phyloP scores from a whole-genome alignment of 257 asterid species.

The Vinca minor region DNA sequence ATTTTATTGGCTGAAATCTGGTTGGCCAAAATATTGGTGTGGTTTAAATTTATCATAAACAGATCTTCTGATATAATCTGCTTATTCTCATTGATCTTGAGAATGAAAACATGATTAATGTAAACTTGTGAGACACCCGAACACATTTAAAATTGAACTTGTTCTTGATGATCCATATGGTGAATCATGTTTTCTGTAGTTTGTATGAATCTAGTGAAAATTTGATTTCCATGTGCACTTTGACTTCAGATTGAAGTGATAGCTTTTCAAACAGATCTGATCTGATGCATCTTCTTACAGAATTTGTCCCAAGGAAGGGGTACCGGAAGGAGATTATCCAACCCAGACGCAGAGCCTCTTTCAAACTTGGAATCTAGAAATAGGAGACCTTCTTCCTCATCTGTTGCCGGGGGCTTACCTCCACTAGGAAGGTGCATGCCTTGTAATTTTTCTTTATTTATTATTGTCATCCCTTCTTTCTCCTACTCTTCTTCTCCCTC shows the following conservation, averaged over 20 bases:
- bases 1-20: not conserved
- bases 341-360: slow-evolving; percentile 51
- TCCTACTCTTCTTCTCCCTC: slow-evolving; percentile 3
- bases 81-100: not conserved
- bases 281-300: slow-evolving; percentile 35
- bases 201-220: not conserved
- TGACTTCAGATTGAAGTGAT: not conserved
- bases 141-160: not conserved
- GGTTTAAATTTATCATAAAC: not conserved
- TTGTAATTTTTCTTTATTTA: slow-evolving; percentile 13
- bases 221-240: not conserved
- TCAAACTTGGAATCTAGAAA: slow-evolving; percentile 57
- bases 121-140: not conserved
- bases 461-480: not conserved
- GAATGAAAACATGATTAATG: not conserved
- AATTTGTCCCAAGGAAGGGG: slow-evolving; percentile 87
- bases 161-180: not conserved
- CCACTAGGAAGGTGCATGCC: slow-evolving; percentile 73
- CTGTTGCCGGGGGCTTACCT: slow-evolving; percentile 94
- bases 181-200: not conserved
- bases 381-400: slow-evolving; percentile 69
- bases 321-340: slow-evolving; percentile 53
- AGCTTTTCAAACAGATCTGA: slow-evolving; percentile 1
- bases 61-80: not conserved
- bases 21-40: not conserved